These are phyloP conservation scores for Excoecaria cochinchinensis DNA, from an alignment of 345 rosid species.

Conservation along the genomic window DNA sequence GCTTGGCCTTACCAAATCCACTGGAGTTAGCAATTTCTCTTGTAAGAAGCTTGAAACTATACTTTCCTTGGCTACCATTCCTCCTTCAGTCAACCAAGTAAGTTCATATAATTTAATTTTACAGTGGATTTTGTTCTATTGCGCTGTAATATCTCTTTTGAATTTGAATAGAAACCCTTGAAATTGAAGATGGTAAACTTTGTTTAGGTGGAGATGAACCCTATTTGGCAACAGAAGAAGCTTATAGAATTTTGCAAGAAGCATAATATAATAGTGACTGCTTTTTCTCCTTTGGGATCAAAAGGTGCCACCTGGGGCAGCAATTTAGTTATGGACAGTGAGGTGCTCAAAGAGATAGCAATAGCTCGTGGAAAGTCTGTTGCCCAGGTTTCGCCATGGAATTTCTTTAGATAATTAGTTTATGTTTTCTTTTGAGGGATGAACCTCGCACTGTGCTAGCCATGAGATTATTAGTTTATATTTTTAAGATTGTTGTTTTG, in stretches of 20 bases:
- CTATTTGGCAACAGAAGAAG: constrained; percentile 2
- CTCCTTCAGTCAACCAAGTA: constrained; percentile 5
- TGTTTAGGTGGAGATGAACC: constrained; percentile 1
- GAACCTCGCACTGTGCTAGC: too few species aligned
- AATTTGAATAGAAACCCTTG: background rate
- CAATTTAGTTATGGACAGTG: constrained; percentile 19
- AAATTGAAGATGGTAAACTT: background rate
- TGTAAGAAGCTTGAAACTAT: constrained; percentile 6
- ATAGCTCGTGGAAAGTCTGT: constrained; percentile 21
- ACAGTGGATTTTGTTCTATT: background rate
- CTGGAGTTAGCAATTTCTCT: constrained; percentile 3
- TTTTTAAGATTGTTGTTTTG: background rate
- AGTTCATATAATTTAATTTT: background rate
- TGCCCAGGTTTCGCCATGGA: constrained; percentile 22
- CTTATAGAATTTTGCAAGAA: constrained; percentile 16
- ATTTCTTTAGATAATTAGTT: too few species aligned
- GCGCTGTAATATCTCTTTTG: background rate
- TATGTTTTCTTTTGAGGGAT: too few species aligned
- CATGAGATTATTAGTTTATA: too few species aligned
- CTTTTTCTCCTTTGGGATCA: constrained; percentile 26
- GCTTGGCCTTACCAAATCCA: constrained; percentile 1
- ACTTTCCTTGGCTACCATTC: background rate
- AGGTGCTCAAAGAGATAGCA: constrained; percentile 25
- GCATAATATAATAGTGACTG: constrained; percentile 7
- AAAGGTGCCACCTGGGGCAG: constrained; percentile 22